These are phyloP conservation scores for Boletellus dicymbophilus DNA, from an alignment of 1,284 basidiomycete species.

Conservation along the genomic window DNA sequence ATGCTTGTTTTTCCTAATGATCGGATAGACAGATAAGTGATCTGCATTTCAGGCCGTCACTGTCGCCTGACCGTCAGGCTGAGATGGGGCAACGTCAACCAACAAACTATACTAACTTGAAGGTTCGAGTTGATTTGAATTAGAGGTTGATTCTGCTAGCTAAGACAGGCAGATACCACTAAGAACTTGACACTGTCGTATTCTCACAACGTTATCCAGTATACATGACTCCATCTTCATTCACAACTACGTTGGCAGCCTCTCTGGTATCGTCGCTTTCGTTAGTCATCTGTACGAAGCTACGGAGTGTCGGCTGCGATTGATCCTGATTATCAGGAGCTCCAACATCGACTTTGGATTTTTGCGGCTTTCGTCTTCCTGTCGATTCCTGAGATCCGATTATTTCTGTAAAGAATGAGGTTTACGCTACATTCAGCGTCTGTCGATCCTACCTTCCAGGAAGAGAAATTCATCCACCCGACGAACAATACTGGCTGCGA, in stretches of 20 bases:
- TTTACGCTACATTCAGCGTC: background rate
- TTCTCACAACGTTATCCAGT: constrained; percentile 16
- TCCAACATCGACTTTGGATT: constrained; percentile 22
- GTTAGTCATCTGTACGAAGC: constrained; percentile 37
- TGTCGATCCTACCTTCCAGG: constrained; percentile 61
- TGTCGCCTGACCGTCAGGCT: too few species aligned
- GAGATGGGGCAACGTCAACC: too few species aligned
- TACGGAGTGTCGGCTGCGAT: constrained; percentile 43
- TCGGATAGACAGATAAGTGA: constrained; percentile 10
- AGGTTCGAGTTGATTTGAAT: too few species aligned
- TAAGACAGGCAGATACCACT: too few species aligned
- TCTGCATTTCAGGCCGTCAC: too few species aligned
- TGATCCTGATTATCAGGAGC: constrained; percentile 18
- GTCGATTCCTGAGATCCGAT: constrained; percentile 50
- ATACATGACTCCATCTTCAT: constrained; percentile 37
- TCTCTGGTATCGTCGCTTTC: constrained; percentile 25
- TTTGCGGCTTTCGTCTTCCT: constrained; percentile 43
- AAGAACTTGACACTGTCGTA: background rate
- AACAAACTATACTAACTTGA: too few species aligned
- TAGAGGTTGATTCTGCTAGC: too few species aligned
- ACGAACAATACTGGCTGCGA: constrained; percentile 58
- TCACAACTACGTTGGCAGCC: constrained; percentile 23
- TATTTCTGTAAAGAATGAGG: constrained; percentile 45
- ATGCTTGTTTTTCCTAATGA: background rate
- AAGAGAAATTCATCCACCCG: constrained; percentile 75